Evolutionary conservation across 441 rosid species (phyloP), one percentile per base, ranked within the genome.

Genomic region (Gossypium schwendimanii): DNA sequence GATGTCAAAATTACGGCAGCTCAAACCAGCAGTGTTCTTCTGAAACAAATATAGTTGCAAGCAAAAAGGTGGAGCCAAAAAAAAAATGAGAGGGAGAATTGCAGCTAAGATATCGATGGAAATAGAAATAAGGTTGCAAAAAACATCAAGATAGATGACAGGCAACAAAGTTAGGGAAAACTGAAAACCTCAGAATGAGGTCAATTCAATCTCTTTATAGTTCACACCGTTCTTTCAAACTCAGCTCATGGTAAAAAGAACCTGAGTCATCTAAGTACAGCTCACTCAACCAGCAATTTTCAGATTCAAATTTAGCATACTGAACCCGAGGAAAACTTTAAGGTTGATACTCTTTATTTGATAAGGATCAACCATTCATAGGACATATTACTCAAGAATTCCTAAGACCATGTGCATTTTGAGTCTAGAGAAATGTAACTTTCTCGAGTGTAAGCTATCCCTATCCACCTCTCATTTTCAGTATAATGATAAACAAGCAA

Each of bases 121-220:
- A 54, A 63, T 8, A 4, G 15, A 67, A 50, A 28, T 26, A 23
- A 66, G 14, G n/a, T 47, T 49, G 57, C 71, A 66, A 65, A 18
- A 66, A 49, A 17, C 20, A 36, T 49, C 10, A n/a, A 58, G 24
- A 18, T 23, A 28, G 10, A 63, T 12, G 36, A 75, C 41, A 5
- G 20, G 10, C 39, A 58, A 66, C 2, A 45, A 23, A 36, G 50
- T 15, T 58, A 10, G 28, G 18, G 7, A 18, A 58, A 24, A 58
- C 62, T 58, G 63, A 50, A 18, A 66, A 63, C 12, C 59, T 57
- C 26, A 53, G 66, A 28, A 28, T 44, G 20, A 64, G 54, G 26
- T 52, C 57, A 71, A 70, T 59, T 67, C 64, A 60, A 65, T 26
- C 55, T 47, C 2, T n/a, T 26, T 6, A 26, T 26, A 59, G n/a